Base-by-base conservation (phyloP, 2,329 filamentous ascomycete species). In the Cladosporium sp. region DNA sequence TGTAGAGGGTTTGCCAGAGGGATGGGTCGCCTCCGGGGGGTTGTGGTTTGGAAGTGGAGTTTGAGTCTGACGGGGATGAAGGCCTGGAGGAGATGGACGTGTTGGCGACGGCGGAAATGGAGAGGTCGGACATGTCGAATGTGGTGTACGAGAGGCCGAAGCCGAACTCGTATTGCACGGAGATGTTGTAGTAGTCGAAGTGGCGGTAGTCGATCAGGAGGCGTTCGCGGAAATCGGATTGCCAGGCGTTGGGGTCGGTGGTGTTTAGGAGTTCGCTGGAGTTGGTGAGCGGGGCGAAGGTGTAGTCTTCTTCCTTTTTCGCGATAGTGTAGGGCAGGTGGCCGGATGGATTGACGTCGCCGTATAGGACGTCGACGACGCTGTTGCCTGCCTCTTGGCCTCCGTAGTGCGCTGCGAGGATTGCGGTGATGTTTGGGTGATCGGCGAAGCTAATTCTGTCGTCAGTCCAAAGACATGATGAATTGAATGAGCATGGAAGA, bases 61-160 rank as follows among this genome's bases (percentile, higher is more conserved):
- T 9, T 77, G 73, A 0, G 89, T 69, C 41, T 73, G 76, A 13
- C 75, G 73, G 62, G 88, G 81, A 5, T 70, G 76, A 0, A 68
- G 47, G 32, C 7, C n/a, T 2, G 0, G 86, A 86, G 61, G 83
- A 85, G 83, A 97, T 97, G 92, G 91, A 93, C 64, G 93, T 95
- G 60, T 97, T 96, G 84, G 93, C 93, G 4, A 93, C 97, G 55
- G 97, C 93, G 1, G 95, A 97, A 73, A 79, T 97, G 58, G 72
- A 59, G 9, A 56, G 36, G 43, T 58, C 51, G 44, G 43, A 41
- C 20, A 62, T 38, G 27, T 42, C 39, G 57, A 64, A 65, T 1
- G 58, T 62, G 3, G 62, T 61, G 57, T 65, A 65, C 12, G 58
- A 60, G 11, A 65, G 54, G 19, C 62, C 62, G 51, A 58, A 63